Conservation (phyloP, 2,329 filamentous ascomycete genomes). For the Fusarium nanum region DNA sequence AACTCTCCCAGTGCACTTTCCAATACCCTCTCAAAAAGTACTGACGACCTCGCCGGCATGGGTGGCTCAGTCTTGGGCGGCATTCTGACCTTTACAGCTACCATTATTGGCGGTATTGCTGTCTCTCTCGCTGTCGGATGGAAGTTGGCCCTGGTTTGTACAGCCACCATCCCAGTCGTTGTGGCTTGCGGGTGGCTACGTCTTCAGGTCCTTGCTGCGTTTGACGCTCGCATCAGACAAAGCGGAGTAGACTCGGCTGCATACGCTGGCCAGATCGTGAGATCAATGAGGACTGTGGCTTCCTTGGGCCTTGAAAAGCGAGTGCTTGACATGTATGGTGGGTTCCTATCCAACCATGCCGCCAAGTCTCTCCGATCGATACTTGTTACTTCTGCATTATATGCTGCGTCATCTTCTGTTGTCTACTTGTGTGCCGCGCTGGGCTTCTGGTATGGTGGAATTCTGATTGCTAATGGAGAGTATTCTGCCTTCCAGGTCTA, state of each 20-base stretch:
- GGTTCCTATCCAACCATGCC: neutral
- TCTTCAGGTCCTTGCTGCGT: slow-evolving; percentile 47
- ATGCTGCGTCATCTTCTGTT: slow-evolving; percentile 53
- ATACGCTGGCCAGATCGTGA: slow-evolving; percentile 1
- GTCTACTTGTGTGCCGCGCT: slow-evolving; percentile 56
- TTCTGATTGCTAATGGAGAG: slow-evolving; percentile 38
- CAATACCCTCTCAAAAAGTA: slow-evolving; percentile 36
- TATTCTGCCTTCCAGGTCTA: slow-evolving; percentile 60
- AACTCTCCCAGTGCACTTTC: slow-evolving; percentile 2
- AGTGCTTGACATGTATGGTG: neutral
- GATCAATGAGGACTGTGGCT: slow-evolving; percentile 2
- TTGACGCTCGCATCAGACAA: slow-evolving; percentile 8
- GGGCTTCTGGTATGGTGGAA: slow-evolving; percentile 64
- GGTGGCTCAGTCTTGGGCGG: slow-evolving; percentile 46
- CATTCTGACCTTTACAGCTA: slow-evolving; percentile 36
- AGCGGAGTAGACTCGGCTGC: neutral
- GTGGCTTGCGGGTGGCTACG: slow-evolving; percentile 45
- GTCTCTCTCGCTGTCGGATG: slow-evolving; percentile 49
- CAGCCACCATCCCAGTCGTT: neutral
- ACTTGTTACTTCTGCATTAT: slow-evolving; percentile 19
- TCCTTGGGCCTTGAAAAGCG: neutral
- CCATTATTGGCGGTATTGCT: slow-evolving; percentile 43
- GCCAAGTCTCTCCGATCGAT: slow-evolving; percentile 4
- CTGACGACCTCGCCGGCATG: slow-evolving; percentile 49
- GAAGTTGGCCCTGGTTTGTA: slow-evolving; percentile 51